Evolutionary conservation across 805 yeast genomes (phyloP).

Genomic region (Brettanomyces anomalus): DNA sequence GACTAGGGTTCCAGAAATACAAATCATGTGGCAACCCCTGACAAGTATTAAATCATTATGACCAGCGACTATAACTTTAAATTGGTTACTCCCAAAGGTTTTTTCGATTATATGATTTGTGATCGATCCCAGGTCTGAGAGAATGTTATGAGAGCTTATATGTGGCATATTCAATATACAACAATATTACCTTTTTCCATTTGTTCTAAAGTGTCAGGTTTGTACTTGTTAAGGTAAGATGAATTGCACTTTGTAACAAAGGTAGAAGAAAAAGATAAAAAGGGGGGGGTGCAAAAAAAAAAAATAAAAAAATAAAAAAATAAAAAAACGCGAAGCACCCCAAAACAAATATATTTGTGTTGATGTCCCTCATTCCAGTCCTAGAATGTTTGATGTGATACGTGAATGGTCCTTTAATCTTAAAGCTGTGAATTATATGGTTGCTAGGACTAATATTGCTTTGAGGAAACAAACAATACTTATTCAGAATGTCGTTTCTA

Average conservation of each 20-base stretch:
- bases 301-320: neutral
- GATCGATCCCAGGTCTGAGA: neutral
- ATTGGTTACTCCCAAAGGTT: neutral
- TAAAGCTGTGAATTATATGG: no score
- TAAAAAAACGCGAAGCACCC: no score
- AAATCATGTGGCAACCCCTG: slow-evolving; percentile 30
- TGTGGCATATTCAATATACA: no score
- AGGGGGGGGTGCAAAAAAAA: neutral
- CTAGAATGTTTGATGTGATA: neutral
- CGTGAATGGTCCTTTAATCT: no score
- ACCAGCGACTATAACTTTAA: slow-evolving; percentile 6
- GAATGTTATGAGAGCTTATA: neutral
- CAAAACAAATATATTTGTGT: no score
- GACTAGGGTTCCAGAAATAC: slow-evolving; percentile 42
- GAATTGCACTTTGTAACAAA: no score
- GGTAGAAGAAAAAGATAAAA: no score
- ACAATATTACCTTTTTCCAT: no score
- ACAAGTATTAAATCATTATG: slow-evolving; percentile 17
- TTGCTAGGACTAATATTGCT: no score
- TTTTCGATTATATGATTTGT: neutral
- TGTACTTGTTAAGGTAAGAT: no score
- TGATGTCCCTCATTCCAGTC: neutral
- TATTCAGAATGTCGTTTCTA: slow-evolving; percentile 28
- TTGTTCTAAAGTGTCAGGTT: no score
- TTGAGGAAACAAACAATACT: no score